Base-by-base conservation (phyloP, 306 rosid genomes). In the Quercus gilva region DNA sequence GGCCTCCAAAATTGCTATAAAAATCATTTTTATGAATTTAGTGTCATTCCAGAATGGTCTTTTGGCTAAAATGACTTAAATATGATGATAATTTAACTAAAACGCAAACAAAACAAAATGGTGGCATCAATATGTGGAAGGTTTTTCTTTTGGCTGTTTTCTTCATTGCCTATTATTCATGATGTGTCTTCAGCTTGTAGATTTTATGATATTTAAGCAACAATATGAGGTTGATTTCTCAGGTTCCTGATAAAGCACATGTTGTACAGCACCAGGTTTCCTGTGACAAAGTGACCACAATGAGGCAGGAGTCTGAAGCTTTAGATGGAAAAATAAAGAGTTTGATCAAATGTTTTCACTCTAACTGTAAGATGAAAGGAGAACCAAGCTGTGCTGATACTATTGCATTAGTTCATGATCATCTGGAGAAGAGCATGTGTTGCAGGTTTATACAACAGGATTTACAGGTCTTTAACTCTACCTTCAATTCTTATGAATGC, bases 391-490 rank as follows among this genome's bases (percentile, higher is more conserved):
- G 73, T 82, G 72, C 84, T 4, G 79, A 83, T 69, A 75, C 82
- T 73, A 63, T 91, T 74, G 78, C 86, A 65, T 69, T 78, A 70
- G 88, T 93, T 82, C 79, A 70, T 73, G 89, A 83, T 82, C 87
- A 89, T 86, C 83, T 93, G 79, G 87, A 83, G 83, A 87, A 86
- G 81, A 85, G 88, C 83, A 76, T 81, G 82, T 77, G 78, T 76
- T 81, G 81, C 84, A 88, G 85, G 88, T 82, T 76, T 76, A 81
- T 93, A 83, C 45, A 74, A 79, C 91, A 84, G 74, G 89, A 84
- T 78, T 77, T 91, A 79, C 94, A 96, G 99, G 97, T 93, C 76
- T 80, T 67, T 74, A 37, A 58, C 74, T 61, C 55, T 81, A 67
- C 51, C 76, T 75, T 20, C 70, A 63, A 74, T 83, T 79, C 61